Base-by-base conservation (phyloP, 345 rosid genomes). In the Dovyalis caffra region DNA sequence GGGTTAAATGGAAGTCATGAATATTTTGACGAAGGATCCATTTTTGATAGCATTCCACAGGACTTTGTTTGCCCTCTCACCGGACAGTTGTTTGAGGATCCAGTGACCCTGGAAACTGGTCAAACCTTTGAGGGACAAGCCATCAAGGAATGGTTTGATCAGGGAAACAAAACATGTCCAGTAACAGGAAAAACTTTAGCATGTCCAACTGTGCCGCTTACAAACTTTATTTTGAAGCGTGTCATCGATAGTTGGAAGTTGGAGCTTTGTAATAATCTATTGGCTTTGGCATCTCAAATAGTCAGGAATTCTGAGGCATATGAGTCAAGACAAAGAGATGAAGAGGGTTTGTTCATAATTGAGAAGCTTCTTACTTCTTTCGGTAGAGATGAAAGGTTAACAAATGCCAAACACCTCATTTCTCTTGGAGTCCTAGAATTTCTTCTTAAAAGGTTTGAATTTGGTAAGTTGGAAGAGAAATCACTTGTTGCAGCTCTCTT, bases 91-190 rank as follows among this genome's bases (percentile, higher is more conserved):
- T 83, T 87, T 67, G 87, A 85, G 72, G 88, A 90, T 51, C 94
- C 91, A 2, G 92, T 90, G 77, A 88, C 92, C 53, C 72, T 88
- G 62, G 90, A 84, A 77, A 88, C 92, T 28, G 92, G 94, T 58
- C 87, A 88, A 64, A 88, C 90, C 34, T 86, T 84, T 67, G 94
- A 90, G 77, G 74, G 83, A 49, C 83, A 65, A 75, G 90, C 90
- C 65, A 84, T 90, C 73, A 71, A 58, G 56, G 80, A 88, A 67
- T 88, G 90, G 90, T 76, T 90, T 76, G 76, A 88, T 34, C 76
- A 76, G 82, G 92, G 92, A 77, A 76, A 88, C 45, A 72, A 60
- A 81, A 82, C 87, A 72, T 90, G 94, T 80, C 92, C 92, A 29
- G 85, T 85, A 29, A 86, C 90, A 20, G 88, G 90, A 72, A 88